Evolutionary conservation across 495 filamentous ascomycete genomes (phyloP), one percentile per base, ranked within the genome.

Genomic region (Sabuloglossum arenarium): DNA sequence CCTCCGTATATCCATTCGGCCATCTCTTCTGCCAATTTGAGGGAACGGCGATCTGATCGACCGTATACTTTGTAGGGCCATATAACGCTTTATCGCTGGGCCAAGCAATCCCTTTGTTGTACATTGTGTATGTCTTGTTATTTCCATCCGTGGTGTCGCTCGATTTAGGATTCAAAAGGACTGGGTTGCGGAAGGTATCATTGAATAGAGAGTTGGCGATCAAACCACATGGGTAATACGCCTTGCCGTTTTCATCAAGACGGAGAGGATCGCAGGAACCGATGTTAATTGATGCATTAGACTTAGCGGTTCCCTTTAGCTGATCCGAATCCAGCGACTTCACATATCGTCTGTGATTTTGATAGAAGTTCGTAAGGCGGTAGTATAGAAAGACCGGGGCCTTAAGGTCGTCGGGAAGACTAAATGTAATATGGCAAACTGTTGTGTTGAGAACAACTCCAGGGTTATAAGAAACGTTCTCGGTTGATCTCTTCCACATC

Each of bases 201-300:
- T 99, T 99, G 74, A 99, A 99, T 37, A 86, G 65, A 6, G 91
- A 97, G 65, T 99, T 99, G 29, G 91, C 91, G 58, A 97, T 93
- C 56, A 97, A 71, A 23, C 91, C 91, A 65, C 91, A 99, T 6
- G 91, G 91, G 66, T 96, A 99, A 65, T 89, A 88, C 5, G 88
- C 76, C 65, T 80, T 85, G 23, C 73, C 70, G 16, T 61, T 67
- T 0, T 65, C 68, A 60, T 79, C 74, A 21, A 75, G 66, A 30
- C 74, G 69, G 30, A 99, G 70, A 1, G 91, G 91, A 42, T 82
- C 75, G 68, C 91, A 99, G 49, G 75, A 72, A 31, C 84, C 78
- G 23, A 67, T 68, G 47, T 78, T 69, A 61, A 98, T 82, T 12
- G 75, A 75, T 25, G 5, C 16, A 16, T 16, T 23, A 25, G 72